Evolutionary conservation across 306 rosid genomes (phyloP).

Genomic region (Prunus padus): DNA sequence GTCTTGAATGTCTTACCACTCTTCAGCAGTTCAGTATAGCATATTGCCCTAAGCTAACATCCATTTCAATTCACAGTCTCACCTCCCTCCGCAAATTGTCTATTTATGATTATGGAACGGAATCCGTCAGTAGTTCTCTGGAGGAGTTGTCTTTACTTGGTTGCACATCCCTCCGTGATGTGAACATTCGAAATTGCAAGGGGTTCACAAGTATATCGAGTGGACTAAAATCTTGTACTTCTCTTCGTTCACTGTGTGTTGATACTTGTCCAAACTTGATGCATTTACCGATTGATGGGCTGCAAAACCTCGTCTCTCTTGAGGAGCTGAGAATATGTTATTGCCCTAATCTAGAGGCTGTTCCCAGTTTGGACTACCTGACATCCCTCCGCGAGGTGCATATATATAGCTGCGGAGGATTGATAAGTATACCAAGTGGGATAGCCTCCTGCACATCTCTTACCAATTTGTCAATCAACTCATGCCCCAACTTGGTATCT

Average conservation of each 20-base stretch:
- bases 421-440: not conserved
- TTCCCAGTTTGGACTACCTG: not conserved
- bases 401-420: not conserved
- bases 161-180: not conserved
- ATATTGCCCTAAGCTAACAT: not conserved
- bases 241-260: not conserved
- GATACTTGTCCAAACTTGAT: not conserved
- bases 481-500: not conserved
- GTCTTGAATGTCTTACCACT: not conserved
- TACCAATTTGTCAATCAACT: accelerated
- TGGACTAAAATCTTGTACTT: not conserved
- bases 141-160: not conserved
- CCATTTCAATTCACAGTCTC: no score
- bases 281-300: not conserved
- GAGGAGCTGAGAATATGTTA: accelerated
- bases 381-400: not conserved
- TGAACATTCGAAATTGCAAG: not conserved
- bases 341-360: not conserved
- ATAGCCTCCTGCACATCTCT: not conserved
- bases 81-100: not conserved
- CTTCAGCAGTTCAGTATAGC: not conserved
- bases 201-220: not conserved
- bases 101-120: not conserved
- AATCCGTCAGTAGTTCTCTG: not conserved
- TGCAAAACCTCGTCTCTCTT: not conserved